These are phyloP conservation scores for Angomonas ambiguus DNA, from an alignment of 208 protist species.

Conservation along the genomic window DNA sequence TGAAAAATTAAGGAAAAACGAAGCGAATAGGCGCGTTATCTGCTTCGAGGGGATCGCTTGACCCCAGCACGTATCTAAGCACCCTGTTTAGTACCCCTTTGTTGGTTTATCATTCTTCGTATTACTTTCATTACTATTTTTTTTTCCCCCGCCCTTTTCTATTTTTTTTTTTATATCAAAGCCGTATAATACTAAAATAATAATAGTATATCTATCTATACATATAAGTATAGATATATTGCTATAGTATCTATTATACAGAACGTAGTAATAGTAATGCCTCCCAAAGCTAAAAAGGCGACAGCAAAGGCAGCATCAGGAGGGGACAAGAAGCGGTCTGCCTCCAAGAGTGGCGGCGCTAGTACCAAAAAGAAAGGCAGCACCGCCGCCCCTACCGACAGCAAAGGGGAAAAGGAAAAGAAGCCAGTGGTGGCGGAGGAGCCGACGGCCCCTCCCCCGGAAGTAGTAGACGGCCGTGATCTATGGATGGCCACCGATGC, in stretches of 20 bases:
- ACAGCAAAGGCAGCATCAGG: slow-evolving; percentile 4
- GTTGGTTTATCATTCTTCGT: background rate
- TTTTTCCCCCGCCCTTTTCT: background rate
- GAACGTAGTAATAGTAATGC: slow-evolving; percentile 34
- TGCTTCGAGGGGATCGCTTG: no score
- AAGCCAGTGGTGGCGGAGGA: slow-evolving; percentile 14
- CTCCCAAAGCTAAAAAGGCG: slow-evolving; percentile 27
- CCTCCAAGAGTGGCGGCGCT: background rate
- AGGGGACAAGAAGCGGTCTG: background rate
- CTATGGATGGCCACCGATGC: slow-evolving; percentile 88
- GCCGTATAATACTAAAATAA: background rate
- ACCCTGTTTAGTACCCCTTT: no score
- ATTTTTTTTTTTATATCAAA: background rate
- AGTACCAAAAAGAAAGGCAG: background rate
- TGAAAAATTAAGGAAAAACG: no score
- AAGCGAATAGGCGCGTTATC: background rate
- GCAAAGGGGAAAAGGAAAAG: slow-evolving; percentile 6
- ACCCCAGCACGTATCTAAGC: no score
- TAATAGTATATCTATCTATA: background rate
- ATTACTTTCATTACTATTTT: background rate
- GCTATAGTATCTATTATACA: no score
- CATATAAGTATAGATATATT: background rate
- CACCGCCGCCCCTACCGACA: background rate
- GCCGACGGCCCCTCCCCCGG: slow-evolving; percentile 12
- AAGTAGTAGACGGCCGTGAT: slow-evolving; percentile 54